phyloP scores from a whole-genome alignment of 2,329 filamentous ascomycete species.

The Dendrostoma leiphaemia region DNA sequence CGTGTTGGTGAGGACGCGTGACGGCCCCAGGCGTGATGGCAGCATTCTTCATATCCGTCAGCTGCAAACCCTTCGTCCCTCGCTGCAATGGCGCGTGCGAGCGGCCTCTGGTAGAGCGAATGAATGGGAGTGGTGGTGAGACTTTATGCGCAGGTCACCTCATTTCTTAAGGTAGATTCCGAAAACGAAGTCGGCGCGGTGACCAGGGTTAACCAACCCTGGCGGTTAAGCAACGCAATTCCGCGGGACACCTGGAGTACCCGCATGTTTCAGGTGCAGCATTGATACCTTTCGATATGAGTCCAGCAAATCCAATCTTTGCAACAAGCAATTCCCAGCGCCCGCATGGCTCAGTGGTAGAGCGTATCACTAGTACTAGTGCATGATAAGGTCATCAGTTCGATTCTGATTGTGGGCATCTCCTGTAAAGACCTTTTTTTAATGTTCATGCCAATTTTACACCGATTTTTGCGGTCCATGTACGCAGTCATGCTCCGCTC shows the following conservation, averaged over 20 bases:
- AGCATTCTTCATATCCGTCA: slow-evolving; percentile 13
- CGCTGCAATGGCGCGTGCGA: background rate
- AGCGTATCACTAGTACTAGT: slow-evolving; percentile 22
- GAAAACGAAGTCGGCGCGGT: background rate
- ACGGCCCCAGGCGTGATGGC: slow-evolving; percentile 11
- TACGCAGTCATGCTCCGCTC: too few species aligned
- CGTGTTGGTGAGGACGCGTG: slow-evolving; percentile 8
- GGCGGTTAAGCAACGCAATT: background rate
- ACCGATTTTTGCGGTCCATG: too few species aligned
- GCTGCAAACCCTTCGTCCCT: background rate
- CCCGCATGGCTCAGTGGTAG: slow-evolving; percentile 20
- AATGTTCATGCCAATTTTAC: too few species aligned
- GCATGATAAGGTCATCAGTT: slow-evolving; percentile 19
- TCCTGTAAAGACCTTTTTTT: too few species aligned
- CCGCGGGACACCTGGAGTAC: background rate
- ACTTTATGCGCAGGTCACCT: background rate
- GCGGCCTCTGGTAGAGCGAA: background rate
- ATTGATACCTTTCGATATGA: too few species aligned
- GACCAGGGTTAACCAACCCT: background rate
- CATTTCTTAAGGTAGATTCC: background rate
- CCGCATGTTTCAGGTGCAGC: too few species aligned
- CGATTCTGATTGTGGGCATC: slow-evolving; percentile 19
- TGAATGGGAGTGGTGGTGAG: background rate
- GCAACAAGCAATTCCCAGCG: too few species aligned
- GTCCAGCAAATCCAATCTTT: too few species aligned